Conservation (phyloP, 148 eudicot species). For the Fagopyrum esculentum region DNA sequence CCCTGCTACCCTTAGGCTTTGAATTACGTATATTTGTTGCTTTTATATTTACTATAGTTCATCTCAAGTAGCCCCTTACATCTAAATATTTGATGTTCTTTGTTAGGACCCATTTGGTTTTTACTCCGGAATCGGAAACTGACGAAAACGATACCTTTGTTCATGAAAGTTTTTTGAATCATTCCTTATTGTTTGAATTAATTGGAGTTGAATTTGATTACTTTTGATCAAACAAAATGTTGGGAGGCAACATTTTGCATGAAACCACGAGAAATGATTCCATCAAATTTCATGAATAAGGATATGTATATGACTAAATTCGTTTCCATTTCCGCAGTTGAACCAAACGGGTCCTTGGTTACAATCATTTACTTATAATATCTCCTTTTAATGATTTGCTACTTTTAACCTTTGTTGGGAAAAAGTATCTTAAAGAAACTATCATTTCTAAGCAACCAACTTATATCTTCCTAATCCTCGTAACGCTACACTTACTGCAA, state of each 20-base stretch:
- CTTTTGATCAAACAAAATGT: no score
- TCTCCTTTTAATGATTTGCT: not conserved
- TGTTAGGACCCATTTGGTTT: not conserved
- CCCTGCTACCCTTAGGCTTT: not conserved
- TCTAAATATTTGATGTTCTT: not conserved
- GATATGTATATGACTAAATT: no score
- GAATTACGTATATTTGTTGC: not conserved
- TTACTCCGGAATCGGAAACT: no score
- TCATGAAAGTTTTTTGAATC: no score
- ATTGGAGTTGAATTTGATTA: no score
- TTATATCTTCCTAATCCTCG: not conserved
- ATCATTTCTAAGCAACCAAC: not conserved
- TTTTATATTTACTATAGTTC: not conserved
- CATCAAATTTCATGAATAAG: no score
- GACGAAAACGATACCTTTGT: no score
- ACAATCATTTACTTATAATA: not conserved
- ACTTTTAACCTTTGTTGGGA: not conserved
- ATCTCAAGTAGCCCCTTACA: not conserved
- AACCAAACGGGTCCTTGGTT: not conserved
- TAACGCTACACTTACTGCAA: not conserved
- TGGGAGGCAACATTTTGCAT: no score
- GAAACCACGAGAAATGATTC: no score
- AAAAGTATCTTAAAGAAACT: not conserved
- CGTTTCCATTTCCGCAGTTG: no score
- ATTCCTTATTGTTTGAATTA: no score